Conservation (phyloP, 2,329 filamentous ascomycete species). For the Pseudogymnoascus sp. region DNA sequence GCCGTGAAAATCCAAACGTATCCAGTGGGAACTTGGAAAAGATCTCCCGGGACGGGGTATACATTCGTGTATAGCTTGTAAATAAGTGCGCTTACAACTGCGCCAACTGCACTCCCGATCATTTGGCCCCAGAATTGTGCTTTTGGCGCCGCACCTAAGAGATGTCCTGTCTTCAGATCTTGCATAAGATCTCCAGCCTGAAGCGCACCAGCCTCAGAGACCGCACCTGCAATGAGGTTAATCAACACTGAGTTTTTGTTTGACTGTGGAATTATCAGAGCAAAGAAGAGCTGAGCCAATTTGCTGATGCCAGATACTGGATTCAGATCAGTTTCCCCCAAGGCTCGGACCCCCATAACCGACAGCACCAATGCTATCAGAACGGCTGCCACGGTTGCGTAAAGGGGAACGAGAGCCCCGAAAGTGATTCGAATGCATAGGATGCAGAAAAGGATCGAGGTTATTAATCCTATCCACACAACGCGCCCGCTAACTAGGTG, state of each 20-base stretch:
- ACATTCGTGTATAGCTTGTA: conserved; percentile 88
- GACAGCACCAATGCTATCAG: conserved; percentile 75
- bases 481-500: conserved; percentile 69
- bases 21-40: conserved; percentile 90
- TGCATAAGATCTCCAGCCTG: conserved; percentile 97
- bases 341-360: conserved; percentile 64
- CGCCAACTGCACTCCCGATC: conserved; percentile 79
- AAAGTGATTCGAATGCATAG: conserved; percentile 77
- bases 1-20: conserved; percentile 99
- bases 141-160: conserved; percentile 84
- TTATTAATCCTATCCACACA: conserved; percentile 66
- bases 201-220: conserved; percentile 76
- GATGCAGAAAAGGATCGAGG: conserved; percentile 75
- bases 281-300: conserved; percentile 91
- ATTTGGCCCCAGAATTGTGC: conserved; percentile 97
- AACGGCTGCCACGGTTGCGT: conserved; percentile 70
- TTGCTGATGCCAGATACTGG: conserved; percentile 96
- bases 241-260: conserved; percentile 85
- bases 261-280: conserved; percentile 73
- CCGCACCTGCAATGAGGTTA: conserved; percentile 87
- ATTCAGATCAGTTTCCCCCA: conserved; percentile 85
- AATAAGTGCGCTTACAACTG: conserved; percentile 76
- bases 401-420: conserved; percentile 70
- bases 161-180: conserved; percentile 91
- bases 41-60: conserved; percentile 77